Conservation (phyloP, 1,284 basidiomycete genomes). For the Leccinum subspadiceum region DNA sequence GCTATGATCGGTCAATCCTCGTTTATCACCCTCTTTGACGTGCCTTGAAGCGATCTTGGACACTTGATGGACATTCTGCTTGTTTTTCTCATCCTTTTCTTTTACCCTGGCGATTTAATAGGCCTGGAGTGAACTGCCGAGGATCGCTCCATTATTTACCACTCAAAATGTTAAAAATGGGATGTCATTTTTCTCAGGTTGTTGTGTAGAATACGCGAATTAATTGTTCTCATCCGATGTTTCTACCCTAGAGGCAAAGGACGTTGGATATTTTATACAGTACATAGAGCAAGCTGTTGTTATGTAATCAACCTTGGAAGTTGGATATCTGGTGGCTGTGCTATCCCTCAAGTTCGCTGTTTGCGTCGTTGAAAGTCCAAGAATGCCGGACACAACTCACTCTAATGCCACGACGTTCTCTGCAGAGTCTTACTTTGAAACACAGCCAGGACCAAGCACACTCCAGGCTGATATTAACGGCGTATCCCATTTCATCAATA, state of each 20-base stretch:
- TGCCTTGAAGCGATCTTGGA: not conserved
- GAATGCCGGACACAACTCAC: conserved; percentile 19
- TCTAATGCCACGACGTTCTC: conserved; percentile 51
- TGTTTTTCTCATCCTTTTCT: not conserved
- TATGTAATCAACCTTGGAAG: no score
- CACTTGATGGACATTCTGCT: not conserved
- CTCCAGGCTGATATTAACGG: conserved; percentile 64
- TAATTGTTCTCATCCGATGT: not conserved
- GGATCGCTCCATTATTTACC: not conserved
- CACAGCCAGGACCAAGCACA: conserved; percentile 70
- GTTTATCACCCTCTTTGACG: not conserved
- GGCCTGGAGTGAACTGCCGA: not conserved
- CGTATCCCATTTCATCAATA: conserved; percentile 71
- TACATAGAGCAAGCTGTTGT: no score
- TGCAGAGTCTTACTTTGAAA: conserved; percentile 84
- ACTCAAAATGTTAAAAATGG: not conserved
- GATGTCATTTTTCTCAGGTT: not conserved
- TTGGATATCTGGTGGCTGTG: not conserved
- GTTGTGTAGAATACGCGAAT: not conserved
- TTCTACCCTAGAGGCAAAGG: not conserved
- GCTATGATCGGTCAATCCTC: not conserved
- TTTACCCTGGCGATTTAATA: not conserved
- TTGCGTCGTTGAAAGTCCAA: not conserved
- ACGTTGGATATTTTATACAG: not conserved
- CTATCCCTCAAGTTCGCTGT: not conserved